Evolutionary conservation across 768 basidiomycete genomes (phyloP), one percentile per base, ranked within the genome.

Genomic region (Tricholoma furcatifolium): DNA sequence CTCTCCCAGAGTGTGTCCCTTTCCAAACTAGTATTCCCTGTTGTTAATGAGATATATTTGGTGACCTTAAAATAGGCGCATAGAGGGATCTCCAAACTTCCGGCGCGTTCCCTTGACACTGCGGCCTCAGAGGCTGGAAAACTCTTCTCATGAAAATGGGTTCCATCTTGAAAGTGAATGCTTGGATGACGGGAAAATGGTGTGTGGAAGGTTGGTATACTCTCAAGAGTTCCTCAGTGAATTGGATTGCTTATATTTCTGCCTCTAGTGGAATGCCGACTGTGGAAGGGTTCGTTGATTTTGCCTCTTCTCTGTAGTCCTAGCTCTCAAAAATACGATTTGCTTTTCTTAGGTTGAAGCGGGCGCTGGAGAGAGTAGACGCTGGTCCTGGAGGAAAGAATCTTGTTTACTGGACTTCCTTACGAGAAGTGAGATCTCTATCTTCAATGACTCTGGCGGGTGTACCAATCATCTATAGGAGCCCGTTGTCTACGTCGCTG

Each of bases 71-170:
- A 34, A 12, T 58, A 85, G 88, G 62, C 87, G 93, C 15, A 92
- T 98, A 36, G 93, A 97, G 12, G 96, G 96, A 7, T 82, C 93
- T 1, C 93, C 95, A 1, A 99, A 98, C 65, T 98, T 96, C 77
- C 82, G 97, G 53, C 78, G 87, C 18, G 75, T 90, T 12, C 87
- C 90, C 6, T 73, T 97, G 61, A 80, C 79, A 3, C 70, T 89
- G 55, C 67, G 65, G 21, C 69, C 71, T 18, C 53, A 63, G n/a
- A 41, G 38, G 11, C 53, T 63, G 1, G 62, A 69, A 10, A 62
- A 60, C 17, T 56, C 62, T 9, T 55, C 70, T 31, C 60, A 67
- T 4, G 51, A 65, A 10, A 71, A 69, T 39, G 61, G 62, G 5
- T 59, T 65, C 1, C 70, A 79, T 38, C 77, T 79, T 47, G 60